Conservation (phyloP, 176 grass and related monocot species). For the Rhipidocladum racemiflorum region DNA sequence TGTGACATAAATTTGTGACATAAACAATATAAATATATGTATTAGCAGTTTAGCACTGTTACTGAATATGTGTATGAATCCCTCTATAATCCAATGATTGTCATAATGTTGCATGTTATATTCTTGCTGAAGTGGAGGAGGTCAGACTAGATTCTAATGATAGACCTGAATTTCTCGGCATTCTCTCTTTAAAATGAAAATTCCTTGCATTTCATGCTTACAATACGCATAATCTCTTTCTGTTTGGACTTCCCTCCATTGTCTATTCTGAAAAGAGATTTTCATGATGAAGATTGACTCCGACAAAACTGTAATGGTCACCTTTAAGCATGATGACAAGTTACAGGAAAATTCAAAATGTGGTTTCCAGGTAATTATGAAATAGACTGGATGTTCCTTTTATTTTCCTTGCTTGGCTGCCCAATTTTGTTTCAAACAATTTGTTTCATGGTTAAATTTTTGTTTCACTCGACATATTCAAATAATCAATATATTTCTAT, state of each 20-base stretch:
- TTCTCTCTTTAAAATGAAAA: not conserved
- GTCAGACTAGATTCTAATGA: not conserved
- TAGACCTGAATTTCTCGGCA: not conserved
- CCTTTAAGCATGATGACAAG: conserved; percentile 92
- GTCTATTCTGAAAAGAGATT: conserved; percentile 1
- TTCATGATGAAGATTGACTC: conserved; percentile 68
- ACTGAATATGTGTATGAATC: not conserved
- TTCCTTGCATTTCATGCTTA: not conserved
- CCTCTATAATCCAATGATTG: not conserved
- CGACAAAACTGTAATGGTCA: conserved; percentile 94
- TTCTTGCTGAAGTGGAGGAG: not conserved
- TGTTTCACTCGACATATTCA: too few relatives aligned
- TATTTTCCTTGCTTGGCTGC: not conserved
- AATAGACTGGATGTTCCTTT: not conserved
- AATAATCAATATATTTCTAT: too few relatives aligned
- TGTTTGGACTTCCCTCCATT: not conserved
- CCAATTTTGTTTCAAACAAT: not conserved
- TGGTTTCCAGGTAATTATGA: conserved; percentile 68
- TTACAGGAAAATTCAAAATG: conserved; percentile 83
- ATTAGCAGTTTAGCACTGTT: not conserved
- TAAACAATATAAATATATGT: not conserved
- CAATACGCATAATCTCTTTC: not conserved
- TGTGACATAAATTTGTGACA: not conserved
- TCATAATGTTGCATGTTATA: not conserved
- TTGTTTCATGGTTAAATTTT: not conserved